Conservation (phyloP, 2,329 filamentous ascomycete genomes). For the Incumbomyces delicatus region DNA sequence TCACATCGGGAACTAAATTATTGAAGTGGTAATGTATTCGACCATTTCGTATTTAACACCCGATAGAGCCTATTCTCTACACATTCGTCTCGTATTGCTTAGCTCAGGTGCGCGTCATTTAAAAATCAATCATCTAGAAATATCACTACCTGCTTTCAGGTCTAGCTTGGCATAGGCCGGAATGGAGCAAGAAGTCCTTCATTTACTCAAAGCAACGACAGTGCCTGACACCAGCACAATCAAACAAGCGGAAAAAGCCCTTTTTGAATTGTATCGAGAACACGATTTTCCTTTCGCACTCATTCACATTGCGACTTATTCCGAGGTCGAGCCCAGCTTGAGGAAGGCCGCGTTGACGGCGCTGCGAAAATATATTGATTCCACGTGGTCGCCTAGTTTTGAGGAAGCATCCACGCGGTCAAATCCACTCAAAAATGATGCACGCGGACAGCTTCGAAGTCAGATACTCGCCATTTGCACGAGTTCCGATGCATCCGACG, state of each 20-base stretch:
- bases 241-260: slow-evolving; percentile 77
- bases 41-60: not conserved
- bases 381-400: slow-evolving; percentile 70
- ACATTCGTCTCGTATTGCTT: not conserved
- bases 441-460: slow-evolving; percentile 63
- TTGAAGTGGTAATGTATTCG: not conserved
- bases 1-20: no score
- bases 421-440: slow-evolving; percentile 60
- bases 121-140: no score
- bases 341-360: slow-evolving; percentile 74
- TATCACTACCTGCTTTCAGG: no score
- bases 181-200: slow-evolving; percentile 90
- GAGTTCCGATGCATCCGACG: slow-evolving; percentile 37
- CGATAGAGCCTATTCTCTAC: not conserved
- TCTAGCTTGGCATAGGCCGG: not conserved
- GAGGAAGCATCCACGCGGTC: slow-evolving; percentile 56
- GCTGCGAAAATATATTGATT: slow-evolving; percentile 73
- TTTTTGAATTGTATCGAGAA: slow-evolving; percentile 59
- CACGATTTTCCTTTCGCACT: slow-evolving; percentile 69
- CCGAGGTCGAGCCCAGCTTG: slow-evolving; percentile 60
- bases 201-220: slow-evolving; percentile 75
- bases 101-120: no score
- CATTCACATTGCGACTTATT: slow-evolving; percentile 68
- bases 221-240: slow-evolving; percentile 53
- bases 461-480: slow-evolving; percentile 69